Conservation (phyloP, 352 stramenopile species). For the Phytophthora hibernalis region DNA sequence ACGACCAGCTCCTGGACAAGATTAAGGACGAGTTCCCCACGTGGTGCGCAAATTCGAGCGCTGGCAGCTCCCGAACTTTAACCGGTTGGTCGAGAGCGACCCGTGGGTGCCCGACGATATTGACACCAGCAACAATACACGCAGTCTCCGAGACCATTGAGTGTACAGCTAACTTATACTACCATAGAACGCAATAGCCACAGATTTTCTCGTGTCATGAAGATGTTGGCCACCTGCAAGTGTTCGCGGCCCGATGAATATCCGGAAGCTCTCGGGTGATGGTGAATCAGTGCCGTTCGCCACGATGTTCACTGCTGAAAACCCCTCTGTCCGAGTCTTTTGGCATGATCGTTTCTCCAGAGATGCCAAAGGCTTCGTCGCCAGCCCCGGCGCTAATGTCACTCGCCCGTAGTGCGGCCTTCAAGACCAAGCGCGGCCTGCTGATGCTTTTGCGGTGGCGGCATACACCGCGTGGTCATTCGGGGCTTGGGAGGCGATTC, state of each 20-base stretch:
- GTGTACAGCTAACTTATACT: constrained; percentile 26
- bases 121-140: constrained; percentile 19
- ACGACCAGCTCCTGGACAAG: constrained; percentile 45
- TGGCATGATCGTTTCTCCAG: constrained; percentile 1
- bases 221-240: background rate
- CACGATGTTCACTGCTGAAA: constrained; percentile 21
- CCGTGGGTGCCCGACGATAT: constrained; percentile 24
- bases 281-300: constrained; percentile 18
- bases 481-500: constrained; percentile 20
- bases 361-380: constrained; percentile 5
- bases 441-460: constrained; percentile 18
- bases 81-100: constrained; percentile 24
- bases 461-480: constrained; percentile 31
- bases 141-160: constrained; percentile 26
- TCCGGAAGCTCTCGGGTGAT: constrained; percentile 1
- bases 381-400: background rate
- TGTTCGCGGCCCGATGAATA: constrained; percentile 1
- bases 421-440: constrained; percentile 21
- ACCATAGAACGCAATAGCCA: constrained; percentile 7
- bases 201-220: background rate
- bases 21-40: constrained; percentile 41
- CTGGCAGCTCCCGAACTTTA: constrained; percentile 31
- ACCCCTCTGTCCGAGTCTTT: background rate
- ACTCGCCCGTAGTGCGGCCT: background rate
- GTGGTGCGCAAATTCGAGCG: constrained; percentile 28